A percentile compares a stretch with the other conserved stretches of the same genome.
phyloP scores from a whole-genome alignment of 2,329 filamentous ascomycete species.

The Lanzia echinophila region DNA sequence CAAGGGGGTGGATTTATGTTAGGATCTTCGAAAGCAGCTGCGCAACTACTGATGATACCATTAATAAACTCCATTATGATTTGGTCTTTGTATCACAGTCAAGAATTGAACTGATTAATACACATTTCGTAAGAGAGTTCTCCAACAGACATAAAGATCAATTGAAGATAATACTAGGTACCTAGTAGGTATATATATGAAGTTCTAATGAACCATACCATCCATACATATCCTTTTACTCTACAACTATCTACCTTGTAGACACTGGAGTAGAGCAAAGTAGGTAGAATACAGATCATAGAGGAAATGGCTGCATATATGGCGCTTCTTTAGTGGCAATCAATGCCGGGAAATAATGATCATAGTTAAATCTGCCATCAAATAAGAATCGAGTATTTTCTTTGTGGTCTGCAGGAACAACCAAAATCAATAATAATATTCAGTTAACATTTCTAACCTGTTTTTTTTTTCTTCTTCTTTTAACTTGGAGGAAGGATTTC shows the following conservation, averaged over 20 bases:
- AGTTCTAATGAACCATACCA: not conserved
- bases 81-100: no score
- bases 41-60: no score
- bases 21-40: no score
- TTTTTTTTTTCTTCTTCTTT: not conserved
- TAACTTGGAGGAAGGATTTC: no score
- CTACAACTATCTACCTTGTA: not conserved
- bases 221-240: not conserved
- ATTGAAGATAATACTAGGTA: no score
- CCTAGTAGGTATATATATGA: no score
- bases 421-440: not conserved
- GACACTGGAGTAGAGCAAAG: no score
- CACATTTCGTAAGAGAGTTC: no score
- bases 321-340: constrained; percentile 6
- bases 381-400: not conserved
- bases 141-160: no score
- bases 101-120: no score
- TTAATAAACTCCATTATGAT: no score
- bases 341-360: constrained; percentile 2
- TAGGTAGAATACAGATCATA: not conserved
- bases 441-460: not conserved
- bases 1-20: no score
- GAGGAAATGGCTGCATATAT: constrained; percentile 4
- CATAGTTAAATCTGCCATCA: not conserved
- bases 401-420: constrained; percentile 1